Percentiles rank a stretch among this genome's conserved stretches.
Evolutionary conservation across 2,329 filamentous ascomycete genomes (phyloP).

Genomic region (Hypoxylon sp.): DNA sequence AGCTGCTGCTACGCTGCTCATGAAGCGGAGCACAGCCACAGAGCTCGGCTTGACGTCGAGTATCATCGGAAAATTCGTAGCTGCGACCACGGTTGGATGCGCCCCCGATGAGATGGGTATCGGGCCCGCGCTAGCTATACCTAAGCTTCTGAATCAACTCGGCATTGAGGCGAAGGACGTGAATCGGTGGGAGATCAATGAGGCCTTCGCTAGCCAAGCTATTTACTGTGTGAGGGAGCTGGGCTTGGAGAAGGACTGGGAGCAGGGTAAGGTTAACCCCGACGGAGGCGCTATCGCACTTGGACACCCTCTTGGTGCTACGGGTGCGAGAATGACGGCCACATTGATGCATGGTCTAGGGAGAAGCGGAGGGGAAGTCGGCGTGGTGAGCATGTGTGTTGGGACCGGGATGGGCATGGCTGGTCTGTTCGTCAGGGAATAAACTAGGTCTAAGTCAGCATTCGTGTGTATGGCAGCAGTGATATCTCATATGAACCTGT

Average conservation of each 20-base stretch:
- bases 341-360: conserved; percentile 77
- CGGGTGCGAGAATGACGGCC: conserved; percentile 84
- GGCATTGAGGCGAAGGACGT: conserved; percentile 79
- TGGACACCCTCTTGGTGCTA: conserved; percentile 91
- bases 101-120: conserved; percentile 94
- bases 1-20: conserved; percentile 85
- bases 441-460: conserved; percentile 36
- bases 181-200: conserved; percentile 93
- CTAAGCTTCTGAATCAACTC: conserved; percentile 79
- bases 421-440: conserved; percentile 76
- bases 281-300: conserved; percentile 96
- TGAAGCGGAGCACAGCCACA: conserved; percentile 84
- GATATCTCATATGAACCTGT: conserved; percentile 4
- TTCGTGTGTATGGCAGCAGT: not conserved
- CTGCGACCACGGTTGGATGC: conserved; percentile 81
- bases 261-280: conserved; percentile 83
- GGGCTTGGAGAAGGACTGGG: conserved; percentile 74
- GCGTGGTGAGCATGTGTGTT: conserved; percentile 92
- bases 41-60: conserved; percentile 76
- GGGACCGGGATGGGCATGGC: conserved; percentile 87
- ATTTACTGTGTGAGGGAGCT: conserved; percentile 80
- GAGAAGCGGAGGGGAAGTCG: conserved; percentile 80
- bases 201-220: conserved; percentile 79
- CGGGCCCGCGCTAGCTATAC: conserved; percentile 88
- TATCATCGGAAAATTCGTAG: conserved; percentile 88